Conservation (phyloP, 108 stramenopile species). For the Pseudonitzschia pungens region DNA sequence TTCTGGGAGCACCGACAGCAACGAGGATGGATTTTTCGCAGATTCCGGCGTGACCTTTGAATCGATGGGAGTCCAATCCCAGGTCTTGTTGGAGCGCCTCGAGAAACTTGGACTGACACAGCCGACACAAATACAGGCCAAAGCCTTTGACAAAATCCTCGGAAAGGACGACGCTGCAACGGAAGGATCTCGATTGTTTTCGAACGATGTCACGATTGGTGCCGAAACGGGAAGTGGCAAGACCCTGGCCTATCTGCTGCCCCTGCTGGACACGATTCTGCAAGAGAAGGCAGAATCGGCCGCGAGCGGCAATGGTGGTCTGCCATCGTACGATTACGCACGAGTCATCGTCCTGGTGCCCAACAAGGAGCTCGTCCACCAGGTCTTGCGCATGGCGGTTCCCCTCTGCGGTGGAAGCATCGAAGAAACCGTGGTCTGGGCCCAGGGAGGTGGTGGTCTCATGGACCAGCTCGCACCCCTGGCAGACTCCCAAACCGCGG, state of each 20-base stretch:
- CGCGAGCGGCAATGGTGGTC: neutral
- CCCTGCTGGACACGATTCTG: constrained; percentile 79
- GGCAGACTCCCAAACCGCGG: constrained; percentile 1
- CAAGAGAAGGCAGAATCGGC: constrained; percentile 40
- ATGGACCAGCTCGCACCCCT: neutral
- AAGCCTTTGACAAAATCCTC: constrained; percentile 51
- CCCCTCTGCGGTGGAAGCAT: constrained; percentile 60
- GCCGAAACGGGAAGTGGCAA: constrained; percentile 96
- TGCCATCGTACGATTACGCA: constrained; percentile 71
- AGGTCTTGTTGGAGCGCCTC: constrained; percentile 59
- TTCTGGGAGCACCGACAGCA: constrained; percentile 10
- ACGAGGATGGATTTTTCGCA: constrained; percentile 47
- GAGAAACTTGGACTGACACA: constrained; percentile 40
- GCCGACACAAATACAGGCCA: constrained; percentile 79
- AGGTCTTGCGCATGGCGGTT: constrained; percentile 83
- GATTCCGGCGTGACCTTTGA: constrained; percentile 43
- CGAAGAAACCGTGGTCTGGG: constrained; percentile 28
- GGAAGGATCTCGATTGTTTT: neutral
- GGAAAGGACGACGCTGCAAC: neutral
- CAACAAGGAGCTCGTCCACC: constrained; percentile 88
- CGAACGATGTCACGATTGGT: constrained; percentile 78
- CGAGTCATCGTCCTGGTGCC: constrained; percentile 83
- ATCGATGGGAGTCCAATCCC: constrained; percentile 70
- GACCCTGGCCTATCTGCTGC: constrained; percentile 94
- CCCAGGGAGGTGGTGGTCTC: constrained; percentile 18